Evolutionary conservation across 1,284 basidiomycete genomes (phyloP).

Genomic region (Ustilago sp.): DNA sequence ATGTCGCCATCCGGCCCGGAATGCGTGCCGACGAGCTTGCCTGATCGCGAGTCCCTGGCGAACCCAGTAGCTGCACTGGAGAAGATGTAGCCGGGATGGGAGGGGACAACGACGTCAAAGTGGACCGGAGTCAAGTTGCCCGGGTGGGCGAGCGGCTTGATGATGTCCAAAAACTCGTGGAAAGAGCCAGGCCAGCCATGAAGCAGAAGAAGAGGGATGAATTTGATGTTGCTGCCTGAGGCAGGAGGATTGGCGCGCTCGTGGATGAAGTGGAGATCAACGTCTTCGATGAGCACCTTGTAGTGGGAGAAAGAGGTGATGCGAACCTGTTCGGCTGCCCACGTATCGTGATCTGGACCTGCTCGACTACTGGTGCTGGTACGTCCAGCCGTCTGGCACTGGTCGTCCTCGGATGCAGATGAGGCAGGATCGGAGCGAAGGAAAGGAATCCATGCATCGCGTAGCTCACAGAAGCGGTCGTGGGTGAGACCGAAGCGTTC

Average conservation of each 20-base stretch:
- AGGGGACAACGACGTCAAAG: constrained; percentile 68
- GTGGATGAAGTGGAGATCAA: constrained; percentile 65
- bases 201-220: constrained; percentile 68
- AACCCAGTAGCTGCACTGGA: constrained; percentile 34
- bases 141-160: constrained; percentile 64
- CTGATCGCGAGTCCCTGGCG: constrained; percentile 24
- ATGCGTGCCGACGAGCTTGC: constrained; percentile 33
- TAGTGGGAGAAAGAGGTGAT: constrained; percentile 53
- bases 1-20: constrained; percentile 52
- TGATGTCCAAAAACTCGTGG: constrained; percentile 64
- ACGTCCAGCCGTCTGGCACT: constrained; percentile 2
- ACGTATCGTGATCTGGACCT: constrained; percentile 58
- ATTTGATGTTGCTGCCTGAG: constrained; percentile 32
- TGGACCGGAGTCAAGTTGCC: constrained; percentile 36
- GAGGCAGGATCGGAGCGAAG: constrained; percentile 28
- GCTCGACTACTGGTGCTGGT: constrained; percentile 17
- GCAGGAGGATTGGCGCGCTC: constrained; percentile 50
- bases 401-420: constrained; percentile 9
- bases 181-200: constrained; percentile 68
- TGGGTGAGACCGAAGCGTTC: constrained; percentile 51
- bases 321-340: constrained; percentile 47
- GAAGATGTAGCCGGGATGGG: constrained; percentile 65
- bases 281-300: constrained; percentile 57
- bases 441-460: constrained; percentile 47
- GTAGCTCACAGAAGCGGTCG: constrained; percentile 38